phyloP scores from a whole-genome alignment of 352 stramenopile species.

The Phytopythium helicoides region DNA sequence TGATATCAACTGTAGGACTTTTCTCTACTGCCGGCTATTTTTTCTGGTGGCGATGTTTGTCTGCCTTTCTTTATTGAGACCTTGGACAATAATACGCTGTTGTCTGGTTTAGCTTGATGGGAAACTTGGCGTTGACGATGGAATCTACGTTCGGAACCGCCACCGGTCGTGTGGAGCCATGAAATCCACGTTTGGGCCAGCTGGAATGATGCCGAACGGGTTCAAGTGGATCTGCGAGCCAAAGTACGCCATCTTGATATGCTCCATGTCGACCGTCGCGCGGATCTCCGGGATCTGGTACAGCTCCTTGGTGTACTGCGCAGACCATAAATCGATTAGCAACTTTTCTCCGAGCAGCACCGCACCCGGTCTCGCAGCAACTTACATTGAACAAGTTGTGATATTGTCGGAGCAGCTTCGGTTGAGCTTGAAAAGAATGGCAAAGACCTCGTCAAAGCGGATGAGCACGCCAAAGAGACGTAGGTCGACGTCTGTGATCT shows the following conservation, averaged over 20 bases:
- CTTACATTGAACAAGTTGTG: conserved; percentile 27
- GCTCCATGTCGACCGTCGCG: conserved; percentile 71
- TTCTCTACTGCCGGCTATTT: too few species aligned
- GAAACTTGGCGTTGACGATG: not conserved
- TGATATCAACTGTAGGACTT: too few species aligned
- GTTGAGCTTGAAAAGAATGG: conserved; percentile 33
- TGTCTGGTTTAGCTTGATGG: too few species aligned
- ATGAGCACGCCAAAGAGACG: conserved; percentile 20
- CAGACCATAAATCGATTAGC: not conserved
- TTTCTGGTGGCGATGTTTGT: too few species aligned
- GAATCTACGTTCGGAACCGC: conserved; percentile 2
- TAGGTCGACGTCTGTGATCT: conserved; percentile 21
- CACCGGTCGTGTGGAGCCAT: conserved; percentile 18
- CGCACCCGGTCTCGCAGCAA: not conserved
- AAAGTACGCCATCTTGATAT: conserved; percentile 90
- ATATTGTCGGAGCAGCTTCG: conserved; percentile 30
- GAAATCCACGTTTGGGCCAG: conserved; percentile 23
- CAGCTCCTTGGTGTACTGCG: conserved; percentile 26
- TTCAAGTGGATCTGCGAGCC: conserved; percentile 74
- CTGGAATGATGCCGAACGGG: conserved; percentile 71
- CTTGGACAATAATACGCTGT: too few species aligned
- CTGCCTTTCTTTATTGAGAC: too few species aligned
- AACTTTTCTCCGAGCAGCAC: not conserved
- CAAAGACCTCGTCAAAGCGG: conserved; percentile 25
- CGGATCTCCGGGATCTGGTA: conserved; percentile 72